Percentiles rank a stretch among this genome's conserved stretches.
Evolutionary conservation across 148 eudicot genomes (phyloP).

Genomic region (Simmondsia chinensis): DNA sequence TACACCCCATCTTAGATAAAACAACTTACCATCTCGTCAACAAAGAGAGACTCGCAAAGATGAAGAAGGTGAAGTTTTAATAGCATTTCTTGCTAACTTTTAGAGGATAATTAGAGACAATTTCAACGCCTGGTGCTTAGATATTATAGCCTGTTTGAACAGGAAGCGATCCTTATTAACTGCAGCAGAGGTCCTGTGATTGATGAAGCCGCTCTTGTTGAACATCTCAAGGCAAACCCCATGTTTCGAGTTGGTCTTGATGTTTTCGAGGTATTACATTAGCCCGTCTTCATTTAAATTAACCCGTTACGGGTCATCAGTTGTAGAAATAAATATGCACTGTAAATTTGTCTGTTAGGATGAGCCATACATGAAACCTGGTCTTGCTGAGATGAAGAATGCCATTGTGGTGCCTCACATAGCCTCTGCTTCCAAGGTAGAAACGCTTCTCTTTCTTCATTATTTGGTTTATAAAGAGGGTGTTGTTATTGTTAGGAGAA

Average conservation of each 20-base stretch:
- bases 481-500: no score
- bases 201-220: conserved; percentile 95
- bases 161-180: conserved; percentile 94
- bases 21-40: conserved; percentile 95
- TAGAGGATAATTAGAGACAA: background rate
- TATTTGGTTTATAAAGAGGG: no score
- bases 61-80: conserved; percentile 64
- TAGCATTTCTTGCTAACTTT: background rate
- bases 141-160: conserved; percentile 1
- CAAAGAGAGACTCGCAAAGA: conserved; percentile 79
- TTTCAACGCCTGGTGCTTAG: background rate
- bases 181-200: conserved; percentile 98
- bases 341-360: no score
- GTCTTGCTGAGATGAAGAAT: conserved; percentile 89
- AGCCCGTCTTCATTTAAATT: background rate
- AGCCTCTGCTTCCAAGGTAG: conserved; percentile 97
- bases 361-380: conserved; percentile 98
- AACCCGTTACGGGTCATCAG: no score
- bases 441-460: no score
- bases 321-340: no score
- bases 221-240: conserved; percentile 83
- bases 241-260: conserved; percentile 99
- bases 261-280: conserved; percentile 70
- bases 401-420: conserved; percentile 95
- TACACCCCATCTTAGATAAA: conserved; percentile 89